Evolutionary conservation across 257 asterid genomes (phyloP), one percentile per base, ranked within the genome.

Genomic region (Jaltomata sinuosa): DNA sequence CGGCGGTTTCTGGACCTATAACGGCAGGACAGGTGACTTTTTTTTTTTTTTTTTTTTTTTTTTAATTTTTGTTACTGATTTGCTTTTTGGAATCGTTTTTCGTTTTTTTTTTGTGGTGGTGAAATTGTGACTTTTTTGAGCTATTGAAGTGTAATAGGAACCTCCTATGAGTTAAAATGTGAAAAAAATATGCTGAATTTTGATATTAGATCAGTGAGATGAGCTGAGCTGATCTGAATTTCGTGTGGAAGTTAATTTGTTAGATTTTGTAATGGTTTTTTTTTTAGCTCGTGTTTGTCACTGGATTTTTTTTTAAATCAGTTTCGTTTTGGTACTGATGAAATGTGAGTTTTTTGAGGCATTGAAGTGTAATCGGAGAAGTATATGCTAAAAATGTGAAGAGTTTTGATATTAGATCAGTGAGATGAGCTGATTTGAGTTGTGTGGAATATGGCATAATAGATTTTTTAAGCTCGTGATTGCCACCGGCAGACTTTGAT

Each of bases 1-100:
- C 90, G 84, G 93, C 88, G 92, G 93, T 78, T 88, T 68, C 96
- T 81, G 96, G 93, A 62, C 97, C 93, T 65, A 89, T 93, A 86
- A 90, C 95, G 14, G 89, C 96, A 47, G 96, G 96, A 36, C 97
- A 89, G 95, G 97, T 94, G 80, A 15, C 80, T 52, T 85, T 55
- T 80, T 65, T 71, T 31, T 54, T 31, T 67, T 59, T 5, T 67
- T 8, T n/a, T n/a, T 52, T 85, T 55, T 80, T 65, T 71, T 31
- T 54, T 31, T 67, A n/a, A n/a, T n/a, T n/a, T 16, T 67, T 68
- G 49, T 38, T 68, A 6, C n/a, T 68, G 47, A 68, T 68, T 9
- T 36, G 12, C 8, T 61, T 25, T 25, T 25, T 25, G 9, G 7
- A 34, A 34, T 32, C 16, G 0, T 18, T 67, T 67, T 50, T n/a